Evolutionary conservation across 2,329 filamentous ascomycete genomes (phyloP).

Genomic region (Alternaria sp.): DNA sequence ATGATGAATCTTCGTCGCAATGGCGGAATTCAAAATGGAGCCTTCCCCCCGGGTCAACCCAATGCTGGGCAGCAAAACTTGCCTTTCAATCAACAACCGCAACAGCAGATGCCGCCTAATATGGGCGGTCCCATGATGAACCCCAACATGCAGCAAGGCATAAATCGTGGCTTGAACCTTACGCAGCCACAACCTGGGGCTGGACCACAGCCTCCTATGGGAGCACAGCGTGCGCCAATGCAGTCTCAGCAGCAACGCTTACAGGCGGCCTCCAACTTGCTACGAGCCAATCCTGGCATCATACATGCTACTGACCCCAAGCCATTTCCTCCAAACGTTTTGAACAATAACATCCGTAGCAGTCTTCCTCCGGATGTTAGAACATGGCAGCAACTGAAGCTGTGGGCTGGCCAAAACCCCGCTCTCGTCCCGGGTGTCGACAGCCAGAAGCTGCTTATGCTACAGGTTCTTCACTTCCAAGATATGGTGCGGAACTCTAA

Average conservation of each 20-base stretch:
- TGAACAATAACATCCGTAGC: conserved; percentile 31
- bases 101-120: conserved; percentile 25
- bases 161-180: conserved; percentile 35
- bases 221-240: conserved; percentile 30
- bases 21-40: conserved; percentile 30
- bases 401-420: conserved; percentile 58
- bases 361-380: conserved; percentile 58
- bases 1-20: conserved; percentile 28
- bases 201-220: conserved; percentile 33
- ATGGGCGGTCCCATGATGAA: conserved; percentile 38
- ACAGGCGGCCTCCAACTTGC: conserved; percentile 29
- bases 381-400: conserved; percentile 64
- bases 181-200: conserved; percentile 35
- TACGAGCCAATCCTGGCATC: conserved; percentile 44
- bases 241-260: conserved; percentile 37
- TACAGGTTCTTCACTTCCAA: conserved; percentile 53
- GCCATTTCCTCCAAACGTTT: conserved; percentile 39
- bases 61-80: conserved; percentile 34
- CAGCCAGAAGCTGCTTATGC: conserved; percentile 39
- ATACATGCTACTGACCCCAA: conserved; percentile 39
- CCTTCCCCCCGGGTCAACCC: conserved; percentile 26
- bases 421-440: conserved; percentile 33
- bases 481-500: conserved; percentile 43
- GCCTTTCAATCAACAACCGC: conserved; percentile 40
- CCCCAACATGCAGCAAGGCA: conserved; percentile 33